Base-by-base conservation (phyloP, 2,329 filamentous ascomycete species). In the Colletotrichum sp. region DNA sequence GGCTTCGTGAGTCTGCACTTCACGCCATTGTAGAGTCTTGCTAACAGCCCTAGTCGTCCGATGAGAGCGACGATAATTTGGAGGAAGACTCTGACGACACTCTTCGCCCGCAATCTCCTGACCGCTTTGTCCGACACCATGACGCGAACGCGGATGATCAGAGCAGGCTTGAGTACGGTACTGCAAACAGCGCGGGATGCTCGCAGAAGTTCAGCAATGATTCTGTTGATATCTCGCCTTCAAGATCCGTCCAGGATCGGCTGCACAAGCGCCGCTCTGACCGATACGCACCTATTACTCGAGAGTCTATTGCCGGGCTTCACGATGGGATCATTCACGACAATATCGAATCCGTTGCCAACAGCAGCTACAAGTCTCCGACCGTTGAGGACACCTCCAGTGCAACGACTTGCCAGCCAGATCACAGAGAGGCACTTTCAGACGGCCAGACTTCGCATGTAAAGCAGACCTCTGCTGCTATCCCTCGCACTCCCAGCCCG, bases 1-100 rank as follows among this genome's bases (percentile, higher is more conserved):
- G 69, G 64, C 8, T 67, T 34, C 15, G 77, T 78, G 49, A 34
- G 55, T 66, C 8, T 24, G 13, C 28, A 5, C 2, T 34, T 39
- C 18, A 8, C 21, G 21, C 5, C 18, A 18, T 18, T 15, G 15
- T 18, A 10, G 7, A 5, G 30, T 44, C 10, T 24, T 21, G 32
- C 71, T 76, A 30, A 76, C 34, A n/a, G 34, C 10, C 12, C 8
- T 13, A 76, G 74, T 76, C 74, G 49, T 76, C 74, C 26, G 74
- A 74, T 24, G 74, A 74, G 28, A 76, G 74, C 44, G 59, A 62
- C 10, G 28, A 32, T 10, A 57, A 64, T 36, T 36, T 16, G 9
- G 69, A 67, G 21, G 6, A 15, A 13, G 28, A 63, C n/a, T 36
- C 15, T 8, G 36, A 67, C 26, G 36, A 67, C 10, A 26, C 21